Evolutionary conservation across 768 basidiomycete genomes (phyloP).

Genomic region (Rhodosporidiobolus sp.): DNA sequence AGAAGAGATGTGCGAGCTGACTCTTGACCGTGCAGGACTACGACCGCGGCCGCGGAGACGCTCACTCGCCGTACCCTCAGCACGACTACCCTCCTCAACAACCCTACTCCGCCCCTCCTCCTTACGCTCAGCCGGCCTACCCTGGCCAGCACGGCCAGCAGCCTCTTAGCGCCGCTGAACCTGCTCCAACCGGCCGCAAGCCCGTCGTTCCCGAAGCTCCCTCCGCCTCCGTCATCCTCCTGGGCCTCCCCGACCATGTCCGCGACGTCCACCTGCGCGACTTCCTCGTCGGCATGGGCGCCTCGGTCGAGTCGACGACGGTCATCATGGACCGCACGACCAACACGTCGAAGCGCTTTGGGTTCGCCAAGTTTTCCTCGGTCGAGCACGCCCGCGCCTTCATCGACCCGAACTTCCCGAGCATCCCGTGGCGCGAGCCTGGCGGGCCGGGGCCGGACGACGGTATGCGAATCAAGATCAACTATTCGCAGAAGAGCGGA

Average conservation of each 20-base stretch:
- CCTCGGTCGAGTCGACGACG: constrained; percentile 55
- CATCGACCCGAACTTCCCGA: constrained; percentile 84
- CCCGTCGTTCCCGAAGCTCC: constrained; percentile 32
- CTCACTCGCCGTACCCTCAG: neutral
- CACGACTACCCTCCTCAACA: constrained; percentile 2
- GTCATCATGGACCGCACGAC: constrained; percentile 95
- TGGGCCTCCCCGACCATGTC: constrained; percentile 40
- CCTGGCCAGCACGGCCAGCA: neutral
- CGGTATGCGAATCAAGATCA: constrained; percentile 87
- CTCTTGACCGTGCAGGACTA: constrained; percentile 6
- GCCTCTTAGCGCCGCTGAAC: neutral
- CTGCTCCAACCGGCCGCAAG: constrained; percentile 5
- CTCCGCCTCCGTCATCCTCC: constrained; percentile 43
- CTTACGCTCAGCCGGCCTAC: neutral
- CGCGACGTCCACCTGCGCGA: constrained; percentile 44
- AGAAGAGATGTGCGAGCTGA: neutral
- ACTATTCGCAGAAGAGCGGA: constrained; percentile 59
- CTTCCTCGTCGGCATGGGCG: constrained; percentile 47
- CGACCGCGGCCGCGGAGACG: neutral
- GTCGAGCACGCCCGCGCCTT: constrained; percentile 85
- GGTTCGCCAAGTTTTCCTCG: constrained; percentile 88
- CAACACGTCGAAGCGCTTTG: constrained; percentile 92
- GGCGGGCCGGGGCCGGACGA: constrained; percentile 69
- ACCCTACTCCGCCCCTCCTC: neutral
- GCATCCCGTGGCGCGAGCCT: constrained; percentile 85